Conservation (phyloP, 768 basidiomycete genomes). For the Podaxis sp. region DNA sequence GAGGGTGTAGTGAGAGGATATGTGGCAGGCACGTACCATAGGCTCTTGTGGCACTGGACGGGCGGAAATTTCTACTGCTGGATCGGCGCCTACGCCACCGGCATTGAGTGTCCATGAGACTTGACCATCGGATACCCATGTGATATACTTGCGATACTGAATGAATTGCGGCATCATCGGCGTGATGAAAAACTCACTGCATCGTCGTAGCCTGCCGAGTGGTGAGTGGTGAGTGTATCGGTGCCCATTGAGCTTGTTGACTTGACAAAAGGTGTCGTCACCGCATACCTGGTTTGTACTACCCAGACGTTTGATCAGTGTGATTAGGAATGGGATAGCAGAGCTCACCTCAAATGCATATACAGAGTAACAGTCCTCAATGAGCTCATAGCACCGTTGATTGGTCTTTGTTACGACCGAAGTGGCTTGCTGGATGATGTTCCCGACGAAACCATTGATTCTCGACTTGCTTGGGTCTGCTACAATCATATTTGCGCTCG, state of each 20-base stretch:
- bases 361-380: constrained; percentile 52
- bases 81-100: constrained; percentile 59
- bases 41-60: constrained; percentile 76
- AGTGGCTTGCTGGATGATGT: constrained; percentile 70
- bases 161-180: not conserved
- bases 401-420: constrained; percentile 68
- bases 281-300: constrained; percentile 34
- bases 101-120: constrained; percentile 70
- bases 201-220: constrained; percentile 52
- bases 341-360: constrained; percentile 71
- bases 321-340: not conserved
- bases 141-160: constrained; percentile 53
- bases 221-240: not conserved
- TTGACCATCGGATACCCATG: constrained; percentile 69
- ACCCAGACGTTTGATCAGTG: not conserved
- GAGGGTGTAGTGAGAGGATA: not conserved
- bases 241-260: not conserved
- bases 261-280: not conserved
- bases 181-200: constrained; percentile 35
- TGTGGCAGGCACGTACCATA: constrained; percentile 47
- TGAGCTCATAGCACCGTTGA: constrained; percentile 61
- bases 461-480: constrained; percentile 45
- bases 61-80: constrained; percentile 49
- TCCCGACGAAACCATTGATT: constrained; percentile 64
- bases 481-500: constrained; percentile 51